These are phyloP conservation scores for Luffa acutangula DNA, from an alignment of 306 rosid genomes.

Conservation along the genomic window DNA sequence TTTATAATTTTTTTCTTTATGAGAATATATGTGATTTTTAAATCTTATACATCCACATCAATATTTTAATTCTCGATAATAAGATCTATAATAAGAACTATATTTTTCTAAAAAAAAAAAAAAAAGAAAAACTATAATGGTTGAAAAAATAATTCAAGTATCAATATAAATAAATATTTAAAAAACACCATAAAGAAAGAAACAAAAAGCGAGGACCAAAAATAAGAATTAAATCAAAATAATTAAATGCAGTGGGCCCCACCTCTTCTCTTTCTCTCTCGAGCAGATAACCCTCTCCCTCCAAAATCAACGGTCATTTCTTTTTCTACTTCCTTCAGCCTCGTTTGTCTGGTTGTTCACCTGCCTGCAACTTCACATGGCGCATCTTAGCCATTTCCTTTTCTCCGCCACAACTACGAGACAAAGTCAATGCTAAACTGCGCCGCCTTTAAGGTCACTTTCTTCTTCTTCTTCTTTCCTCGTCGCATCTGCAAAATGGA, in stretches of 20 bases:
- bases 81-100: too few relatives aligned
- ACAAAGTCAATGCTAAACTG: background rate
- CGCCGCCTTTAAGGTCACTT: slow-evolving; percentile 16
- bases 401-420: background rate
- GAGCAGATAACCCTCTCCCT: slow-evolving; percentile 9
- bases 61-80: too few relatives aligned
- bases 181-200: too few relatives aligned
- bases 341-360: background rate
- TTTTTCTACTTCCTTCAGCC: background rate
- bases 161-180: too few relatives aligned
- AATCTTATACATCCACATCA: too few relatives aligned
- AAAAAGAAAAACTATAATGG: too few relatives aligned
- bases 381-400: background rate
- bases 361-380: background rate
- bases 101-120: too few relatives aligned
- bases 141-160: too few relatives aligned
- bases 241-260: slow-evolving; percentile 3
- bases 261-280: background rate
- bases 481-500: background rate
- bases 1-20: too few relatives aligned
- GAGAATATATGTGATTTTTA: too few relatives aligned
- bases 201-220: too few relatives aligned
- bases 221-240: background rate
- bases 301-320: slow-evolving; percentile 14
- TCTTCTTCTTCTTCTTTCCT: background rate